Evolutionary conservation across 768 basidiomycete genomes (phyloP).

Genomic region (Tylopilus intermedius): DNA sequence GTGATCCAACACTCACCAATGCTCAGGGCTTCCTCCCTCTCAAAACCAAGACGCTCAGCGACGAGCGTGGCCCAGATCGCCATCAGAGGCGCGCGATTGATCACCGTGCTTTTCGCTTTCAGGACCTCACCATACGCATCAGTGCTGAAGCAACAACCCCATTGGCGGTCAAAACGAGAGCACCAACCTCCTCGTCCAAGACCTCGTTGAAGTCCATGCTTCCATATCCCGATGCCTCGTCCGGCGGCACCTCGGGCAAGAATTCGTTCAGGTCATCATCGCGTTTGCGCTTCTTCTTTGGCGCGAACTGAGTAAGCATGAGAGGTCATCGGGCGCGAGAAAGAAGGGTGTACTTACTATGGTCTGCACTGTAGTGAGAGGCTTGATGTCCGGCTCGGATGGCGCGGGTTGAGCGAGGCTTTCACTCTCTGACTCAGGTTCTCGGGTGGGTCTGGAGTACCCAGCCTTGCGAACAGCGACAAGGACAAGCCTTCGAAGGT

Average conservation of each 20-base stretch:
- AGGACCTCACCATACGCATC: conserved; percentile 44
- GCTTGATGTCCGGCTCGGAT: conserved; percentile 6
- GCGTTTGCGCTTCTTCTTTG: conserved; percentile 48
- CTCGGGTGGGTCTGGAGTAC: conserved; percentile 32
- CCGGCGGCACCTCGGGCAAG: conserved; percentile 46
- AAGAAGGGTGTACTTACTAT: conserved; percentile 24
- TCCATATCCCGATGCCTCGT: conserved; percentile 47
- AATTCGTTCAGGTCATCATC: conserved; percentile 50
- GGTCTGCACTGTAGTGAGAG: conserved; percentile 24
- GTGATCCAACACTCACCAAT: conserved; percentile 56
- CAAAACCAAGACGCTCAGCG: conserved; percentile 81
- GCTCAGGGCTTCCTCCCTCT: conserved; percentile 83
- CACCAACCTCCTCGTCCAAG: conserved; percentile 62
- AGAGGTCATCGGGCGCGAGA: not conserved
- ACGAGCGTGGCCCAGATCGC: conserved; percentile 89
- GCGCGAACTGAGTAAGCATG: conserved; percentile 18
- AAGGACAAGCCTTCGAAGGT: conserved; percentile 56
- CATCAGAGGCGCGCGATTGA: conserved; percentile 93
- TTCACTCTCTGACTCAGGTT: conserved; percentile 14
- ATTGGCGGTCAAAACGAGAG: not conserved
- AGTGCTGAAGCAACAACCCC: not conserved
- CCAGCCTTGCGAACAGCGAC: conserved; percentile 60
- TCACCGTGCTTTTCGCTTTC: conserved; percentile 52
- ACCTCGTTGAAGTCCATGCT: conserved; percentile 71
- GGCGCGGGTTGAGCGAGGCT: not conserved